Conservation (phyloP, 1,284 basidiomycete genomes). For the Coniophora puteana region DNA sequence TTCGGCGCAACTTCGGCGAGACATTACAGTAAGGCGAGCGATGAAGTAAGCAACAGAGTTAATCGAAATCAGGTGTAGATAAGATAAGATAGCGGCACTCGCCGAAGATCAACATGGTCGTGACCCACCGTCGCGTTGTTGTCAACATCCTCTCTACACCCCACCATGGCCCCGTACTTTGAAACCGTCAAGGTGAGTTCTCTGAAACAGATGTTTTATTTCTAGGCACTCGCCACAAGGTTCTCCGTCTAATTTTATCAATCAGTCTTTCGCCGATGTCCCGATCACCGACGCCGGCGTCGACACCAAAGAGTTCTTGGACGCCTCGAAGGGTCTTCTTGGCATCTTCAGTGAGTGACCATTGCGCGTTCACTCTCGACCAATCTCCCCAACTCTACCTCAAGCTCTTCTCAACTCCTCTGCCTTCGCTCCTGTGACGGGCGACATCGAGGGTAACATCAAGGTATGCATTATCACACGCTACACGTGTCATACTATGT, state of each 20-base stretch:
- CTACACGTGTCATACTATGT: conserved; percentile 4
- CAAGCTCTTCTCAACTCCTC: conserved; percentile 86
- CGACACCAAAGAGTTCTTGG: conserved; percentile 85
- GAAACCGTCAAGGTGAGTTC: conserved; percentile 71
- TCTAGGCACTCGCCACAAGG: not conserved
- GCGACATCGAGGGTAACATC: conserved; percentile 93
- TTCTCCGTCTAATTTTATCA: conserved; percentile 1
- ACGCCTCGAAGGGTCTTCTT: conserved; percentile 88
- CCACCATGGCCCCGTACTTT: conserved; percentile 81
- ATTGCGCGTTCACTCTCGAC: conserved; percentile 2
- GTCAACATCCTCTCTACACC: not conserved
- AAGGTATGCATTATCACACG: conserved; percentile 45
- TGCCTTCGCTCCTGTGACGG: conserved; percentile 84
- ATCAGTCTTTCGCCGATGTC: conserved; percentile 88
- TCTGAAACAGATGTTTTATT: not conserved
- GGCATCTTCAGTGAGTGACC: conserved; percentile 81
- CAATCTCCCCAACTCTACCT: conserved; percentile 1
- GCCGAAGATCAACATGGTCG: not conserved
- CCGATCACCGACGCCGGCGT: conserved; percentile 84
- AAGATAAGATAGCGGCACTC: no score
- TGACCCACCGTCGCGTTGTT: not conserved
- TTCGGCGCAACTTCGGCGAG: not conserved
- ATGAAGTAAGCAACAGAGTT: not conserved
- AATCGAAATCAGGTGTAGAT: not conserved
- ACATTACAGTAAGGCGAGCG: not conserved